phyloP scores from a whole-genome alignment of 345 rosid species.

The Adansonia digitata region DNA sequence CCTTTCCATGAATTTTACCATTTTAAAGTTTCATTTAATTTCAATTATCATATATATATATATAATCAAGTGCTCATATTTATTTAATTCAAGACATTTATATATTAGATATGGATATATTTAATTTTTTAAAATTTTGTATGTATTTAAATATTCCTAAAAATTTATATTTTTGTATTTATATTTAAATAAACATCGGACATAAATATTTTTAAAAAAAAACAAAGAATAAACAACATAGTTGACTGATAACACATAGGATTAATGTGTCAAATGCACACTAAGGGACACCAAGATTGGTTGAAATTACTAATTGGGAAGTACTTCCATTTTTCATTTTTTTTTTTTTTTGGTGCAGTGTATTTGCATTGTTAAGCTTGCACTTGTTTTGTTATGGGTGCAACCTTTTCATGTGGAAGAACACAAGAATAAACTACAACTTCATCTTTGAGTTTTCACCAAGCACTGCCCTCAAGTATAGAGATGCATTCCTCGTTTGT shows the following conservation, averaged over 20 bases:
- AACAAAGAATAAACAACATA: not conserved
- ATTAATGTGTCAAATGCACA: not conserved
- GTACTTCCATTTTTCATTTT: not conserved
- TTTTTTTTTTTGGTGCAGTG: too few relatives aligned
- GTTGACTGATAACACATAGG: not conserved
- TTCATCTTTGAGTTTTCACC: constrained; percentile 84
- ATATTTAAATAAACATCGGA: too few relatives aligned
- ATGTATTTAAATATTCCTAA: too few relatives aligned
- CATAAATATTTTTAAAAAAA: too few relatives aligned
- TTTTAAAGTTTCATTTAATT: not conserved
- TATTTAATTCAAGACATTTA: too few relatives aligned
- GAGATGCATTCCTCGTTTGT: constrained; percentile 83
- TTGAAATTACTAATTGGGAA: not conserved
- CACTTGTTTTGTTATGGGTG: constrained; percentile 96
- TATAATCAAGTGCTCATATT: too few relatives aligned
- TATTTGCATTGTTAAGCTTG: constrained; percentile 76
- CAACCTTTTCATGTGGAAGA: constrained; percentile 83
- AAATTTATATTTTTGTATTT: too few relatives aligned
- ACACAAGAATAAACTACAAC: constrained; percentile 67
- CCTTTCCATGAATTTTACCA: not conserved
- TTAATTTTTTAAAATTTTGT: too few relatives aligned
- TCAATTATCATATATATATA: not conserved
- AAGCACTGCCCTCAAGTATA: constrained; percentile 66
- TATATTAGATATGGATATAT: too few relatives aligned
- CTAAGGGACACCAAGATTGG: not conserved